Conservation (phyloP, 768 basidiomycete species). For the Lenzites betulinus region DNA sequence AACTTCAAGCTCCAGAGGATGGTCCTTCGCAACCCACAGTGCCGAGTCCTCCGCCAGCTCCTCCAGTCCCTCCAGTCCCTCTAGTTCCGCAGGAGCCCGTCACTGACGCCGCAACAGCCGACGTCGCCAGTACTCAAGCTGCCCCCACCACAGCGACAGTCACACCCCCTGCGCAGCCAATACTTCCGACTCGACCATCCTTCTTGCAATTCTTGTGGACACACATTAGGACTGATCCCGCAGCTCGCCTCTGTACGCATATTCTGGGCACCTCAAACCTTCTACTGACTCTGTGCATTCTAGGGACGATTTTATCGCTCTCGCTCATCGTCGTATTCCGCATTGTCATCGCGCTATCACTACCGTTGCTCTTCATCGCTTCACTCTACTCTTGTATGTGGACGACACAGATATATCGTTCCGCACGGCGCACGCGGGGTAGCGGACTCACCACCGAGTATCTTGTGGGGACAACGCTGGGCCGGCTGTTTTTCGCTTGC, state of each 20-base stretch:
- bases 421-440: constrained; percentile 66
- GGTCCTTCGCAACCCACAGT: constrained; percentile 32
- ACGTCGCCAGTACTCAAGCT: neutral
- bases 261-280: neutral
- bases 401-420: constrained; percentile 83
- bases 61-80: constrained; percentile 11
- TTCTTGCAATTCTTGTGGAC: constrained; percentile 55
- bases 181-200: constrained; percentile 27
- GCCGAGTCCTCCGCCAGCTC: constrained; percentile 13
- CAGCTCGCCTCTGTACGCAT: constrained; percentile 67
- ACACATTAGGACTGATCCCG: constrained; percentile 67
- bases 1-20: constrained; percentile 82
- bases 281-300: neutral
- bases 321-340: constrained; percentile 74
- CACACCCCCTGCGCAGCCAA: constrained; percentile 4
- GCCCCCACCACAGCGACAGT: constrained; percentile 14
- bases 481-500: constrained; percentile 67
- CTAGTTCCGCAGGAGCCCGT: constrained; percentile 25
- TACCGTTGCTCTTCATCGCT: constrained; percentile 66
- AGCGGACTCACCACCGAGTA: constrained; percentile 73
- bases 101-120: neutral
- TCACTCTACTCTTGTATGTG: constrained; percentile 79
- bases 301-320: constrained; percentile 71
- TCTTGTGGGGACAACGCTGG: constrained; percentile 63
- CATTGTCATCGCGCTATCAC: constrained; percentile 65